Evolutionary conservation across 768 basidiomycete genomes (phyloP), one percentile per base, ranked within the genome.

Genomic region (Serendipita sp.): DNA sequence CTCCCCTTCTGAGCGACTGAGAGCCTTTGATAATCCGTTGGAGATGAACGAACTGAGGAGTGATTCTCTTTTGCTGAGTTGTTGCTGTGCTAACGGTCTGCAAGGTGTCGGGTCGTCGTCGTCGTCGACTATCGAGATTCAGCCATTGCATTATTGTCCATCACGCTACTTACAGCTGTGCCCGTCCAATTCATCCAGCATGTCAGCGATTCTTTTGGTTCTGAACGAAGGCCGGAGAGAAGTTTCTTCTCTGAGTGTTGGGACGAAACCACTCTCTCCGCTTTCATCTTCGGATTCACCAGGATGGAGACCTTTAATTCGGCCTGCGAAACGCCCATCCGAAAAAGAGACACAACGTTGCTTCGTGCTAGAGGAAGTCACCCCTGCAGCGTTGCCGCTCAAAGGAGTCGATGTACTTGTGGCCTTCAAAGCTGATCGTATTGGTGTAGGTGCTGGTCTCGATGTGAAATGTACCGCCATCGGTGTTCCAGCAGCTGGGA

Each of bases 341-440:
- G 93, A 96, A 76, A 99, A 99, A 73, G 91, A 95, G 65, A 99
- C 95, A 47, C 89, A 91, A 44, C 91, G 81, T n/a, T 28, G 34
- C 18, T 60, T 60, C 56, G 28, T 85, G 82, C 68, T 85, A 83
- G 11, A 75, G 74, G 15, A 63, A 54, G 30, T 34, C 11, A 8
- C 32, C 66, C 30, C 34, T 56, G 63, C 44, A 44, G 54, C 67
- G 23, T 51, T 68, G 67, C 30, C 35, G 66, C 23, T 15, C 47
- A 74, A 68, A 63, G 71, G 75, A 56, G 77, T 77, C 44, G 78
- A 73, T n/a, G 85, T 86, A 16, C 83, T 88, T 66, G 78, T 36
- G 28, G 32, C 16, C 74, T 79, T 80, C 68, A 77, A 69, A 16
- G 70, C 78, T 18, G 77, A 78, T 44, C 73, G 77, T 52, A 72